Evolutionary conservation across 129 eudicot genomes (phyloP).

Genomic region (Gnaphalium uliginosum): DNA sequence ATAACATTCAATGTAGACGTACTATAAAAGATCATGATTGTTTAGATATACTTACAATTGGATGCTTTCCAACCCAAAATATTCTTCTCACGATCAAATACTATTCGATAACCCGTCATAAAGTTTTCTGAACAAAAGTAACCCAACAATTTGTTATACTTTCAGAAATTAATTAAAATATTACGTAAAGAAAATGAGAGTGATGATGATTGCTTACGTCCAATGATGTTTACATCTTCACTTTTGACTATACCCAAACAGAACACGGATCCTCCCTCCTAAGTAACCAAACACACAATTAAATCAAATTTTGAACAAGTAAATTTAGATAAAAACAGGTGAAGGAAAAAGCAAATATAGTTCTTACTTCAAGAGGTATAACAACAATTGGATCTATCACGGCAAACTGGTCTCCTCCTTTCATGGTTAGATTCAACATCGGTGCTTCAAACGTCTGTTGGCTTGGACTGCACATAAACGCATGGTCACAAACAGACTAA

Average conservation of each 20-base stretch:
- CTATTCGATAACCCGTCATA: conserved; percentile 83
- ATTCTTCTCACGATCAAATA: conserved; percentile 86
- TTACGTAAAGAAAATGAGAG: background rate
- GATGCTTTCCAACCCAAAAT: conserved; percentile 86
- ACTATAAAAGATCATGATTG: background rate
- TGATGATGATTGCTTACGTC: conserved; percentile 62
- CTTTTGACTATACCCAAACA: conserved; percentile 82
- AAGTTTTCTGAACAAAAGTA: conserved; percentile 61
- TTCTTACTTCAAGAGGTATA: conserved; percentile 44
- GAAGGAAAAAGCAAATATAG: background rate
- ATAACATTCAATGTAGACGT: background rate
- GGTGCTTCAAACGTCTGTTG: conserved; percentile 41
- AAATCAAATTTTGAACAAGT: background rate
- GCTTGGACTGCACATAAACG: conserved; percentile 52
- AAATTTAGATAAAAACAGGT: background rate
- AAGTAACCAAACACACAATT: conserved; percentile 12
- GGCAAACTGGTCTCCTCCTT: conserved; percentile 57
- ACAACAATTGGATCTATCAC: conserved; percentile 44
- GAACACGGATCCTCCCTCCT: conserved; percentile 50
- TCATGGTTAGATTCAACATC: conserved; percentile 63
- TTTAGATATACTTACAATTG: conserved; percentile 55
- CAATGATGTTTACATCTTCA: conserved; percentile 75
- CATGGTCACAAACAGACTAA: conserved; percentile 22
- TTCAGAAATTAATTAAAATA: background rate
- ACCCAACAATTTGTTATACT: background rate